A percentile compares a stretch with the other conserved stretches of the same genome.
These are phyloP conservation scores for Aspergillus olivimuriae DNA, from an alignment of 495 filamentous ascomycete genomes.

Conservation along the genomic window DNA sequence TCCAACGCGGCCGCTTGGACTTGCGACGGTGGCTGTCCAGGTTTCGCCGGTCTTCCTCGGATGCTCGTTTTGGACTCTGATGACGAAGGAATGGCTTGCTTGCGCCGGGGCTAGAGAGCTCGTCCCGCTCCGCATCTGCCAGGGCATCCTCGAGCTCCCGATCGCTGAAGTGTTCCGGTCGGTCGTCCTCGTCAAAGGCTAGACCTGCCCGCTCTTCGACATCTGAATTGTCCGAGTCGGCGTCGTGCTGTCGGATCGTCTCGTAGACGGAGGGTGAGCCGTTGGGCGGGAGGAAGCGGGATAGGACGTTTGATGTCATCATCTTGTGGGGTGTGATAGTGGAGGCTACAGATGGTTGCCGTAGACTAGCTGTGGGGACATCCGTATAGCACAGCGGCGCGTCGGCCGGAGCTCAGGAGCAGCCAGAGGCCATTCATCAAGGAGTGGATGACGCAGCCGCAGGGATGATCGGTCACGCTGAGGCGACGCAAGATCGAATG, in stretches of 20 bases:
- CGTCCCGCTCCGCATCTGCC: constrained; percentile 56
- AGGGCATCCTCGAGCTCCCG: constrained; percentile 65
- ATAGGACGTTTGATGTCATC: constrained; percentile 77
- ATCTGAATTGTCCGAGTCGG: constrained; percentile 52
- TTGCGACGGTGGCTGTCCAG: constrained; percentile 25
- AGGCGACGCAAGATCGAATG: too few species aligned
- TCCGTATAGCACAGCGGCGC: constrained; percentile 16
- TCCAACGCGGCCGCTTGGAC: constrained; percentile 27
- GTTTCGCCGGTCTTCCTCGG: constrained; percentile 10
- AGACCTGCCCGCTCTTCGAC: constrained; percentile 63
- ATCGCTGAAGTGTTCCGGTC: constrained; percentile 60
- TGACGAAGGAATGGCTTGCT: constrained; percentile 39
- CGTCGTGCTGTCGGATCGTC: constrained; percentile 56
- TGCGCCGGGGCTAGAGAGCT: constrained; percentile 44
- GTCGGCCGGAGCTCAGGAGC: constrained; percentile 4
- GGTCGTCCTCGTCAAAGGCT: constrained; percentile 59
- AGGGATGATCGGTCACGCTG: neutral
- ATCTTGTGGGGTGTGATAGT: constrained; percentile 28
- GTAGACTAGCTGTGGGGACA: neutral
- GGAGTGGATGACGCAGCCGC: neutral
- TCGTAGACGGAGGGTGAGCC: constrained; percentile 67
- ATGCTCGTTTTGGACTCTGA: constrained; percentile 9
- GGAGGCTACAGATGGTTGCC: neutral
- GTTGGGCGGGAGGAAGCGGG: constrained; percentile 60
- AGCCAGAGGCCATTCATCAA: constrained; percentile 14